Base-by-base conservation (phyloP, 2,329 filamentous ascomycete species). In the Apiospora marii region DNA sequence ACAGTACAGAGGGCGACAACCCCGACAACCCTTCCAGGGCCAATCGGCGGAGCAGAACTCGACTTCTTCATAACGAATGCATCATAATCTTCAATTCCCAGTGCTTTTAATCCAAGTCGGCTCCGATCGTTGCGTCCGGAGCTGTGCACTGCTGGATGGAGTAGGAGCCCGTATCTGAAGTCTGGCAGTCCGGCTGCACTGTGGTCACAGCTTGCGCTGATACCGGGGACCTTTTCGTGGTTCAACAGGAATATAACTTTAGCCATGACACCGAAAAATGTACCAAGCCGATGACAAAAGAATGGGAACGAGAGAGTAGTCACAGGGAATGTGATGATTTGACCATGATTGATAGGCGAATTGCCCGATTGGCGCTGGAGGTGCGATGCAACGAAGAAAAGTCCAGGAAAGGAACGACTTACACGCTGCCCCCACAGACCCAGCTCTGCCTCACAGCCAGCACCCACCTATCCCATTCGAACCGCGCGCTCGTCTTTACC, bases 401-500 rank as follows among this genome's bases (percentile, higher is more conserved):
- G 49, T 3, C 19, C 4, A 3, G 27, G 6, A 58, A 34, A 4
- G 22, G 3, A 41, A 6, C 22, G 37, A 64, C 58, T 37, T 64
- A 64, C 58, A 64, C 30, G 4, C 34, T 64, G 22, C 58, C 58
- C 12, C 58, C 58, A 14, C 58, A 64, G n/a, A 64, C 58, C 58
- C 58, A 64, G 58, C 58, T 64, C 30, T 64, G 58, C 58, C 34
- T 22, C 34, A 64, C 58, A 13, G 58, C 58, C 34, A 64, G 13
- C 0, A 64, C 58, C 58, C 58, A 64, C 3, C 34, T 34, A 12
- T 64, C 58, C 58, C 58, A 64, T n/a, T 64, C 58, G 10, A 64
- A 64, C 4, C 58, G 58, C 19, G 58, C 58, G 34, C 58, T 64
- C 58, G 58, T 64, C 58, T 64, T 64, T 6, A 64, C 58, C 8